These are phyloP conservation scores for Gamsiella multidivaricata DNA, from an alignment of 192 early-diverging fungal species.

Conservation along the genomic window DNA sequence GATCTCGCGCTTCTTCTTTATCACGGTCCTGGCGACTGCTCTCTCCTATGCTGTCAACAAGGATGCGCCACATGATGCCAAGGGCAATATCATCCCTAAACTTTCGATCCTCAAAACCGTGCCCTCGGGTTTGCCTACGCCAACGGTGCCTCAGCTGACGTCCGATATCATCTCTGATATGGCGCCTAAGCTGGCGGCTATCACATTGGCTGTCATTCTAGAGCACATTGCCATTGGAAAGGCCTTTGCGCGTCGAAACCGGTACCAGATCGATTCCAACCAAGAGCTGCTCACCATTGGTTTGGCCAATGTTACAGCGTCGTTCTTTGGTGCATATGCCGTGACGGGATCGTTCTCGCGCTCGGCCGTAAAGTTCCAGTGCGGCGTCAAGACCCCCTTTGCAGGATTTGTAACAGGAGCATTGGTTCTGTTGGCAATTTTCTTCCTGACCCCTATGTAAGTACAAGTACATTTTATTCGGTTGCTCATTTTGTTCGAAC, in stretches of 20 bases:
- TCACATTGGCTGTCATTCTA: slow-evolving; percentile 81
- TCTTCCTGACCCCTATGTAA: slow-evolving; percentile 75
- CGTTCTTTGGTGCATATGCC: slow-evolving; percentile 89
- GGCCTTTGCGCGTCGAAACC: slow-evolving; percentile 86
- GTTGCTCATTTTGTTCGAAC: not conserved
- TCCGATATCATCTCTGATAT: slow-evolving; percentile 60
- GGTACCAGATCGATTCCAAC: slow-evolving; percentile 82
- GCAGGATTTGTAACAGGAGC: slow-evolving; percentile 80
- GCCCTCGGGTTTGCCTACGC: slow-evolving; percentile 77
- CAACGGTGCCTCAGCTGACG: slow-evolving; percentile 64
- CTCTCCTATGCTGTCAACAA: slow-evolving; percentile 77
- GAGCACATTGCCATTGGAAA: slow-evolving; percentile 95
- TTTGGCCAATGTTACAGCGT: slow-evolving; percentile 83
- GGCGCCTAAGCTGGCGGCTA: slow-evolving; percentile 65
- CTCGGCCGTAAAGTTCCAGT: slow-evolving; percentile 89
- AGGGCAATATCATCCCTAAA: slow-evolving; percentile 53
- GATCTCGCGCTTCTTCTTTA: slow-evolving; percentile 79
- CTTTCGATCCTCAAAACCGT: slow-evolving; percentile 77
- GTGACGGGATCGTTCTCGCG: slow-evolving; percentile 95
- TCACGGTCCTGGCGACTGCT: slow-evolving; percentile 78
- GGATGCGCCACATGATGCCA: slow-evolving; percentile 17
- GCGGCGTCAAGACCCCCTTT: slow-evolving; percentile 85
- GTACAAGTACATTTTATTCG: slow-evolving; percentile 1
- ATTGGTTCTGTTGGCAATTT: slow-evolving; percentile 86
- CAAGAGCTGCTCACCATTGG: slow-evolving; percentile 94